Base-by-base conservation (phyloP, 2,329 filamentous ascomycete species). In the Cytospora piceicola region DNA sequence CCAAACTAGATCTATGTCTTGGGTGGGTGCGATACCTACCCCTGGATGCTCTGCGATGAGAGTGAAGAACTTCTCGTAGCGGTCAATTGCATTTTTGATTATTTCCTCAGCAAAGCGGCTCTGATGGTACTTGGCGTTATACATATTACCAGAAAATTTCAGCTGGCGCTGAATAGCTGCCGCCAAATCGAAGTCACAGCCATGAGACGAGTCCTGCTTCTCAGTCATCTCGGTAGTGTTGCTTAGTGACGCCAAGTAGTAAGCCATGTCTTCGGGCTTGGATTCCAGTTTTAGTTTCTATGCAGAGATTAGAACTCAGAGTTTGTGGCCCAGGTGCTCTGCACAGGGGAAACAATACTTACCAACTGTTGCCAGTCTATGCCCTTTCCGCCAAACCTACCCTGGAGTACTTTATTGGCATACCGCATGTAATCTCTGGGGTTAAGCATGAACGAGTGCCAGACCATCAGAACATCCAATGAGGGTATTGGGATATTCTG, bases 391-490 rank as follows among this genome's bases (percentile, higher is more conserved):
- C 51, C 27, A 36, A 62, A 9, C 27, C 52, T n/a, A 22, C 60
- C 60, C 8, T 17, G 27, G 3, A 54, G 39, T 0, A 29, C 27
- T 3, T 32, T 8, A 11, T 62, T 30, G 1, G 54, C 52, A 11
- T 55, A 62, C 2, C 15, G 14, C 2, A 34, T 22, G 3, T 62
- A 62, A 20, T 46, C 60, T n/a, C 22, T 55, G n/a, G 60, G 54
- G 20, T 62, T 62, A 5, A 62, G 17, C 36, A 62, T 62, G 34
- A 56, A 62, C 2, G 60, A 55, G n/a, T 62, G 60, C 60, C 60
- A 62, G 4, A 62, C 32, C 52, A 62, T 56, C 6, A 62, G 27
- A 14, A 62, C 32, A 30, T 56, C 52, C 30, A 62, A 36, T 3
- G 52, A 27, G 8, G 60, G 60, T 3, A 46, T 24, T 15, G 27